Evolutionary conservation across 129 eudicot genomes (phyloP).

Genomic region (Lonicera japonica): DNA sequence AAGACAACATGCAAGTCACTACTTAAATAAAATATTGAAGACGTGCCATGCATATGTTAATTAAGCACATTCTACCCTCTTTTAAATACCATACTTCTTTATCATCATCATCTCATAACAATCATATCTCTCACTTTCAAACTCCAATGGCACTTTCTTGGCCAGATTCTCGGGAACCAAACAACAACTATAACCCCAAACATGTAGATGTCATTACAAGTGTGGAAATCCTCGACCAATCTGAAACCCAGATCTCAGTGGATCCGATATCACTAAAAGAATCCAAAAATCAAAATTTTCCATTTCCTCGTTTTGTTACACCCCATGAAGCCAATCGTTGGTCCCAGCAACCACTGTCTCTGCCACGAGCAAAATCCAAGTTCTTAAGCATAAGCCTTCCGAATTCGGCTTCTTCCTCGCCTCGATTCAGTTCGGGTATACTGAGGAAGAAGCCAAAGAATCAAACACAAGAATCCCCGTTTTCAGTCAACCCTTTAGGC

Average conservation of each 20-base stretch:
- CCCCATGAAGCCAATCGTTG: constrained; percentile 4
- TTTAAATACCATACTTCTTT: constrained; percentile 1
- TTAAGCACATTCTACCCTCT: not conserved
- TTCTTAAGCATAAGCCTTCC: constrained; percentile 74
- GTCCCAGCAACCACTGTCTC: constrained; percentile 10
- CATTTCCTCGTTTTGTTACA: constrained; percentile 1
- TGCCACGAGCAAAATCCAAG: constrained; percentile 38
- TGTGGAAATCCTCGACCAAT: constrained; percentile 21
- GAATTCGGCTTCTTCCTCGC: constrained; percentile 56
- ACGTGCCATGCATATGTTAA: constrained; percentile 33
- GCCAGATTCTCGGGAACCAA: not conserved
- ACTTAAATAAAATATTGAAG: constrained; percentile 17
- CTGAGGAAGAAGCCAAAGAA: constrained; percentile 21
- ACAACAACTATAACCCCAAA: not conserved
- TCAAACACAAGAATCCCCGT: constrained; percentile 6
- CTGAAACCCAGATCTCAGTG: constrained; percentile 59
- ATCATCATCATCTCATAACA: not conserved
- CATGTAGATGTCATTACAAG: constrained; percentile 6
- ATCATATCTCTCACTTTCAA: not conserved
- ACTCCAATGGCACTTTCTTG: constrained; percentile 4
- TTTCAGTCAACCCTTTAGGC: too few species aligned
- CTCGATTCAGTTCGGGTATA: constrained; percentile 12
- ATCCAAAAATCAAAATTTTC: constrained; percentile 1
- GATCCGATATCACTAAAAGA: constrained; percentile 73
- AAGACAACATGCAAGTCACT: constrained; percentile 34